phyloP scores from a whole-genome alignment of 2,329 filamentous ascomycete species.

The Septoria petroselini region DNA sequence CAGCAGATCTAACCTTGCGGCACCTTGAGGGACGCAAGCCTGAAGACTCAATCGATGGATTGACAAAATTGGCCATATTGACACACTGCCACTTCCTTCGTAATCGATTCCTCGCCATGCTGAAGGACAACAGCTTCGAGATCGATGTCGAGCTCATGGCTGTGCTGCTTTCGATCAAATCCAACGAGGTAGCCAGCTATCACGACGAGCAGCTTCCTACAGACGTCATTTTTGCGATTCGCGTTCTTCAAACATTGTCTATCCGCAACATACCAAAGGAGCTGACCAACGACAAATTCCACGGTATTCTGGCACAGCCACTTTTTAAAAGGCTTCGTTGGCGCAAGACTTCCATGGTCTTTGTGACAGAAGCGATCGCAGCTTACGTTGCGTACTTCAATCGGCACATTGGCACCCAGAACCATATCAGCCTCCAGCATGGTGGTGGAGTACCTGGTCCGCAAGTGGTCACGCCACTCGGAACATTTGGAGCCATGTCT shows the following conservation, averaged over 20 bases:
- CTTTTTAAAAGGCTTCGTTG: conserved; percentile 11
- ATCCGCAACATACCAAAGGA: neutral
- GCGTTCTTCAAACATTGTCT: conserved; percentile 5
- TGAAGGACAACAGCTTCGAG: neutral
- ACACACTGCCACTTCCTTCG: no score
- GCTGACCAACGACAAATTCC: neutral
- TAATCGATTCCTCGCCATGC: no score
- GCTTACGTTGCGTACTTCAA: conserved; percentile 2
- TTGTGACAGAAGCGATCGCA: conserved; percentile 1
- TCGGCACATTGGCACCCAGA: neutral
- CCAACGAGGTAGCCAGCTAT: neutral
- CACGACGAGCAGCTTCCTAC: conserved; percentile 1
- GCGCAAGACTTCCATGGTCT: neutral
- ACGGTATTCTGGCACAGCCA: neutral
- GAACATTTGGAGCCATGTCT: conserved; percentile 5
- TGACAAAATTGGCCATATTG: no score
- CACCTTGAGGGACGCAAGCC: no score
- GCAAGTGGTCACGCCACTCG: conserved; percentile 9
- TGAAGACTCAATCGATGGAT: no score
- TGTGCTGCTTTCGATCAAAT: conserved; percentile 3
- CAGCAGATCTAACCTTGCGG: conserved; percentile 1
- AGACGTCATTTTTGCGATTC: conserved; percentile 13
- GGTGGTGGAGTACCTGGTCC: neutral
- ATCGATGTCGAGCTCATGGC: conserved; percentile 4
- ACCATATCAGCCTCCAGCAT: neutral